Evolutionary conservation across 805 yeast species (phyloP).

Genomic region (Lachancea fermentati): DNA sequence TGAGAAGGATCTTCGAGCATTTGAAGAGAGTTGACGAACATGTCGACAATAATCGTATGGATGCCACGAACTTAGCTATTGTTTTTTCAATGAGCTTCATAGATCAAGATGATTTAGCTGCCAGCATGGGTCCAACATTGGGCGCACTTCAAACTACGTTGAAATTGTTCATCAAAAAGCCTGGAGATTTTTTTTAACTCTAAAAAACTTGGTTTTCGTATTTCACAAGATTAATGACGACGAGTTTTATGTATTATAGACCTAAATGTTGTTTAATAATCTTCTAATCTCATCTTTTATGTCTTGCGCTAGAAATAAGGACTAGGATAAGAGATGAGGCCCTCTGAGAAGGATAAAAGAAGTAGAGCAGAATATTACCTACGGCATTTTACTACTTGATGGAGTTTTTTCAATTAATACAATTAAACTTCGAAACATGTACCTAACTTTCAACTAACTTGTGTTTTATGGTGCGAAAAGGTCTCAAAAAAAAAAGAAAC

Average conservation of each 20-base stretch:
- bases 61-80: conserved; percentile 81
- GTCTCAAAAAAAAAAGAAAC: too few species aligned
- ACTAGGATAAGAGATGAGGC: too few species aligned
- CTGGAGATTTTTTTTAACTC: conserved; percentile 30
- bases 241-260: not conserved
- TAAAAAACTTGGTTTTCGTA: not conserved
- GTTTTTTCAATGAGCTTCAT: conserved; percentile 70
- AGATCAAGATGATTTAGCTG: conserved; percentile 38
- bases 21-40: conserved; percentile 61
- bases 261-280: not conserved
- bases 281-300: not conserved
- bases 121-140: conserved; percentile 44
- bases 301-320: too few species aligned
- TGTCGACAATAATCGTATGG: conserved; percentile 75
- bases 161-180: conserved; percentile 41
- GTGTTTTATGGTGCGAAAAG: too few species aligned
- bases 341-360: too few species aligned
- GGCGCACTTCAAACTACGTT: conserved; percentile 51
- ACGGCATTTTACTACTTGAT: too few species aligned
- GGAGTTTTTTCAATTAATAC: too few species aligned
- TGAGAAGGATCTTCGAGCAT: conserved; percentile 64
- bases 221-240: not conserved
- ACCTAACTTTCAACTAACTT: too few species aligned
- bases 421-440: too few species aligned
- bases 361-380: too few species aligned